Conservation (phyloP, 73 alveolate species). For the Strombidium stylifer region DNA sequence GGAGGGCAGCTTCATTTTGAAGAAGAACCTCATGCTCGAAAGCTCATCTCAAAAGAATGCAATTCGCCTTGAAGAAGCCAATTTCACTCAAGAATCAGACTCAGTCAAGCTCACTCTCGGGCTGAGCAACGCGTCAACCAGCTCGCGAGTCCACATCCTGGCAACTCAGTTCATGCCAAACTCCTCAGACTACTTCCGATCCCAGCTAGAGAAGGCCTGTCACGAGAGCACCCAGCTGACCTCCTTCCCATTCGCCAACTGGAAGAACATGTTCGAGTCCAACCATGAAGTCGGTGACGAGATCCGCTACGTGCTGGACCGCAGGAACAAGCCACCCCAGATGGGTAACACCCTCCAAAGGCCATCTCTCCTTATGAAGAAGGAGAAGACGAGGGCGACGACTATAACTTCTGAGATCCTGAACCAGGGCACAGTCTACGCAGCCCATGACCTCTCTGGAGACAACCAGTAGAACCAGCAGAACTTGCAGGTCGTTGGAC, state of each 20-base stretch:
- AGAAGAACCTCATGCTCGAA: conserved; percentile 31
- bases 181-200: neutral
- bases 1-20: conserved; percentile 45
- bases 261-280: neutral
- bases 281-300: neutral
- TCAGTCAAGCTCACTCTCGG: neutral
- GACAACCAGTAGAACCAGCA: no score
- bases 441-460: no score
- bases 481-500: no score
- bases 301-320: neutral
- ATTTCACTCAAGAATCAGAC: conserved; percentile 1
- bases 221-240: no score
- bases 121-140: conserved; percentile 2
- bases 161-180: conserved; percentile 24
- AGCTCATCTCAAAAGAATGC: neutral
- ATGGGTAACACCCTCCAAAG: neutral
- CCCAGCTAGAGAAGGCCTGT: no score
- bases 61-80: neutral
- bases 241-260: neutral
- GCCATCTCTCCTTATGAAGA: neutral
- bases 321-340: neutral
- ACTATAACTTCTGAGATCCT: neutral
- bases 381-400: neutral
- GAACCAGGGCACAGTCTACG: neutral
- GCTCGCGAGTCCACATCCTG: conserved; percentile 38